These are phyloP conservation scores for Cercophora samala DNA, from an alignment of 495 filamentous ascomycete species.

Conservation along the genomic window DNA sequence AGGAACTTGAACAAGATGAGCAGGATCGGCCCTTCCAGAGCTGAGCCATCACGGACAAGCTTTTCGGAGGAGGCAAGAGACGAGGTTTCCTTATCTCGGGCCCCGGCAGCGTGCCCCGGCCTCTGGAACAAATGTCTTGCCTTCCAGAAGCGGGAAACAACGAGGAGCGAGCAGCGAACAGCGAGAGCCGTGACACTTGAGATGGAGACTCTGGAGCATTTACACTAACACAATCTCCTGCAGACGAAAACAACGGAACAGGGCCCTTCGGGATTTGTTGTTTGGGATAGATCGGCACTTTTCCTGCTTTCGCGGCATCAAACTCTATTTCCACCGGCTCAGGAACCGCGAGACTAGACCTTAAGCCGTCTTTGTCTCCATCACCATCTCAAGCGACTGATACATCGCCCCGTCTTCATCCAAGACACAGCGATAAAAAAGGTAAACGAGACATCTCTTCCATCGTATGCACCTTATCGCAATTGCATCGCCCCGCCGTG, in stretches of 20 bases:
- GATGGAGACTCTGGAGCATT: neutral
- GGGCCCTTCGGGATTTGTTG: neutral
- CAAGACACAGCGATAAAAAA: neutral
- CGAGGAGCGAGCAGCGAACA: neutral
- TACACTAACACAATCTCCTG: neutral
- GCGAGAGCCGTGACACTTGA: neutral
- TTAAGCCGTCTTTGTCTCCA: neutral
- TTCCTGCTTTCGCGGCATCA: neutral
- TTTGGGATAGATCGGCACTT: neutral
- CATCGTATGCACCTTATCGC: conserved; percentile 6
- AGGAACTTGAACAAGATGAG: conserved; percentile 3
- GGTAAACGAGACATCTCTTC: neutral
- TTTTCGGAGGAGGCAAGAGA: too few species aligned
- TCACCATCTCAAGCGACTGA: neutral
- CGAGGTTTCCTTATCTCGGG: conserved; percentile 8
- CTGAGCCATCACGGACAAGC: too few species aligned
- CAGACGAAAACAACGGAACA: neutral
- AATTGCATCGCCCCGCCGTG: conserved; percentile 6
- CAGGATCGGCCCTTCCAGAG: conserved; percentile 4
- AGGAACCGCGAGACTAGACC: neutral
- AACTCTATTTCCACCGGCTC: conserved; percentile 3
- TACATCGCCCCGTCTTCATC: neutral
- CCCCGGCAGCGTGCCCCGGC: neutral
- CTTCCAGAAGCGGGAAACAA: conserved; percentile 8
- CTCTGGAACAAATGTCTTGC: conserved; percentile 3